phyloP scores from a whole-genome alignment of 2,329 filamentous ascomycete genomes.

The Microdochium bolleyi region DNA sequence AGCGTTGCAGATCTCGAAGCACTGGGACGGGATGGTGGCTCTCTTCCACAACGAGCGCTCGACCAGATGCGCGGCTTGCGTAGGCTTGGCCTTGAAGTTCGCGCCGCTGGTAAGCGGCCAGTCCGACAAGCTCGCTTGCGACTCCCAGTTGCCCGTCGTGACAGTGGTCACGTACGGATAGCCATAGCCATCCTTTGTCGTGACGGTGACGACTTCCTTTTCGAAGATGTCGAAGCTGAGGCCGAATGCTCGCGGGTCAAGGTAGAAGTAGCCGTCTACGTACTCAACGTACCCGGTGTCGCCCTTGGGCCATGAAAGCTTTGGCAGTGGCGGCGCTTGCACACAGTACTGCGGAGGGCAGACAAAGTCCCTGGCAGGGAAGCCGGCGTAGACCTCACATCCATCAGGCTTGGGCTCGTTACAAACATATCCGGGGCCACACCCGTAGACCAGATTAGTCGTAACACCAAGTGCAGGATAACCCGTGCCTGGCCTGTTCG shows the following conservation, averaged over 20 bases:
- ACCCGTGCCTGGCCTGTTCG: constrained; percentile 18
- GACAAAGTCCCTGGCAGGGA: constrained; percentile 35
- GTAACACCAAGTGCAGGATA: constrained; percentile 18
- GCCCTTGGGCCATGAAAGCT: constrained; percentile 33
- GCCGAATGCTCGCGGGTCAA: constrained; percentile 56
- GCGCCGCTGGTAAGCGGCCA: constrained; percentile 21
- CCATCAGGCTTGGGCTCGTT: constrained; percentile 36
- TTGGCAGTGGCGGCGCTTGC: constrained; percentile 25
- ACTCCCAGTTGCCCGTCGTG: constrained; percentile 47
- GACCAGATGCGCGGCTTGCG: constrained; percentile 4
- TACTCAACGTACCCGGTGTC: constrained; percentile 43
- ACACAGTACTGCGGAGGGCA: constrained; percentile 39
- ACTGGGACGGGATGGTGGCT: constrained; percentile 35
- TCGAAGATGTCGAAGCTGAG: constrained; percentile 56
- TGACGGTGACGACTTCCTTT: constrained; percentile 27
- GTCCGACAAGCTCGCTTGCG: constrained; percentile 39
- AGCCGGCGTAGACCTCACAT: constrained; percentile 43
- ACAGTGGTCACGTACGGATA: constrained; percentile 26
- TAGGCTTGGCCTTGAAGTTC: constrained; percentile 6
- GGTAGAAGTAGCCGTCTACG: constrained; percentile 52
- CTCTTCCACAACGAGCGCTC: constrained; percentile 26
- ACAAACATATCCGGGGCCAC: constrained; percentile 43
- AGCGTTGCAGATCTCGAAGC: constrained; percentile 45
- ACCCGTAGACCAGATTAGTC: constrained; percentile 44
- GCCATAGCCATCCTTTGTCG: constrained; percentile 21